Base-by-base conservation (phyloP, 2,329 filamentous ascomycete genomes). In the Elsinoe australis region DNA sequence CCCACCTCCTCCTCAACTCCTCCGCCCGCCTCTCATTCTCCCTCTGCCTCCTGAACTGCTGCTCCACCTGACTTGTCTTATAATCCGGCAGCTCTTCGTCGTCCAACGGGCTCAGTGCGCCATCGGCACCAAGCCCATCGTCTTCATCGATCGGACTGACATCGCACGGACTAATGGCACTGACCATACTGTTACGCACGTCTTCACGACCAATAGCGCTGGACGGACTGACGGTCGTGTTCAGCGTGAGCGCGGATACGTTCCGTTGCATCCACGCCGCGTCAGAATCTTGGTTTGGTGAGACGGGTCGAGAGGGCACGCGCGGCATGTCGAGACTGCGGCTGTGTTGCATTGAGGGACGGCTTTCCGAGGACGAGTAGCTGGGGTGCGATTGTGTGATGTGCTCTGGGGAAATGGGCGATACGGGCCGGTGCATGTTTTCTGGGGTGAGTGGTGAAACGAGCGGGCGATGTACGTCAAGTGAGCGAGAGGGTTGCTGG, bases 81-180 rank as follows among this genome's bases (percentile, higher is more conserved):
- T 48, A 48, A 15, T 38, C 34, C 3, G 45, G 45, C n/a, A 48
- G 18, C n/a, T 48, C 45, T 12, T 39, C 34, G 4, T 38, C 14
- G 17, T 48, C 45, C 33, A 48, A 24, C 15, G 45, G 45, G 7
- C 31, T 36, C 5, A 48, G 18, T 7, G 22, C 34, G 2, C 33
- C 33, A 14, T 48, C 45, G 2, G 32, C 32, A 5, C 22, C 32
- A 2, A 48, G 12, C 15, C 39, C 45, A 10, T 36, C 45, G 10
- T 48, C 45, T 9, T 26, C 45, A n/a, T n/a, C n/a, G n/a, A 48
- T 48, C 10, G 45, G 45, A 24, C 45, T 48, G 19, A 48, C 45
- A n/a, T 48, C 45, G 33, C 33, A 38, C 3, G 39, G 24, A 32
- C 21, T 28, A 7, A 44, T 44, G 14, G 39, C 39, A 3, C 24